phyloP scores from a whole-genome alignment of 192 early-diverging fungal genomes.

The Jimgerdemannia lactiflua region DNA sequence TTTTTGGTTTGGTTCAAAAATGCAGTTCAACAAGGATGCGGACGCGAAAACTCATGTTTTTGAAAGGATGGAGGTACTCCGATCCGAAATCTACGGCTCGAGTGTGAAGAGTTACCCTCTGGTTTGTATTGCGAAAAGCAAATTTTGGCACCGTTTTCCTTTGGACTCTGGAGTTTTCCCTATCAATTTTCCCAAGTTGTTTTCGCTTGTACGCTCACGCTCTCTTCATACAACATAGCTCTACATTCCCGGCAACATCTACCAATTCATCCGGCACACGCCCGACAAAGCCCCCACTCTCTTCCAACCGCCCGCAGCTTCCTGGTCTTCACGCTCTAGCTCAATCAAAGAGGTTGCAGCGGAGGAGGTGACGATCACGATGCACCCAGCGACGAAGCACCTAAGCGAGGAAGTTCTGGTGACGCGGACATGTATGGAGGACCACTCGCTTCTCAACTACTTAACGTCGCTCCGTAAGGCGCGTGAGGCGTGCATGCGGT shows the following conservation, averaged over 20 bases:
- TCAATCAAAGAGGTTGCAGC: conserved; percentile 4
- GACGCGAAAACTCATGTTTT: conserved; percentile 24
- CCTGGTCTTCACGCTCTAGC: neutral
- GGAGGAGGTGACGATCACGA: conserved; percentile 21
- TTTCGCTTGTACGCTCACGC: neutral
- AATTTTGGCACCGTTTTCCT: neutral
- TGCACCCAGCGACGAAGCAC: conserved; percentile 21
- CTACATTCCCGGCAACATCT: conserved; percentile 30
- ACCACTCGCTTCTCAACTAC: conserved; percentile 37
- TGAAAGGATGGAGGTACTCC: conserved; percentile 25
- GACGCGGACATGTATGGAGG: conserved; percentile 30
- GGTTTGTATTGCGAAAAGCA: conserved; percentile 8
- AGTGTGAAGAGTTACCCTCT: conserved; percentile 28
- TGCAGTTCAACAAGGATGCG: conserved; percentile 14
- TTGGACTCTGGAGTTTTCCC: neutral
- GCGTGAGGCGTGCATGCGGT: conserved; percentile 6
- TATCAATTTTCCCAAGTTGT: neutral
- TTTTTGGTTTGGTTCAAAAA: neutral
- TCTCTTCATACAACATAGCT: conserved; percentile 4
- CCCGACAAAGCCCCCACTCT: conserved; percentile 2
- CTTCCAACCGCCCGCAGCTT: conserved; percentile 5
- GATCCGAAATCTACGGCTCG: conserved; percentile 26
- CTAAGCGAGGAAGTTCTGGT: conserved; percentile 30
- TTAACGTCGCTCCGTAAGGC: conserved; percentile 25
- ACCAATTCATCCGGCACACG: conserved; percentile 22